Evolutionary conservation across 176 grass and related monocot genomes (phyloP).

Genomic region (Rhynchospora pubera): DNA sequence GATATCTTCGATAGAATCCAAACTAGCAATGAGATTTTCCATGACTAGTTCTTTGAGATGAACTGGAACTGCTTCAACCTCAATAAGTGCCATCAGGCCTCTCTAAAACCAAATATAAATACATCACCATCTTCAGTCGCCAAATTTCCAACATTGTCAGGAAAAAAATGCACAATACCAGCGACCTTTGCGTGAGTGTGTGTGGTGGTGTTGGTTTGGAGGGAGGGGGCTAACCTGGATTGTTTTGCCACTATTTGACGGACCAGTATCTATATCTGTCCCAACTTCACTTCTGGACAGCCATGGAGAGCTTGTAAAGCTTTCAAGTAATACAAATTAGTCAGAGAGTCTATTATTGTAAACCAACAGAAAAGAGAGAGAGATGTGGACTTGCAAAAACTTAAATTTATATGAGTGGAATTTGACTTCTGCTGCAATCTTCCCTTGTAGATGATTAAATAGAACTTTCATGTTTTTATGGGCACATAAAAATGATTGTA

Average conservation of each 20-base stretch:
- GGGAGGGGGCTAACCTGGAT: slow-evolving; percentile 48
- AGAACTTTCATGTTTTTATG: neutral
- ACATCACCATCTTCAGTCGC: neutral
- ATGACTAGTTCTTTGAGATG: slow-evolving; percentile 69
- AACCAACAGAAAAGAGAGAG: neutral
- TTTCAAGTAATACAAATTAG: slow-evolving; percentile 33
- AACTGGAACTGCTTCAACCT: slow-evolving; percentile 92
- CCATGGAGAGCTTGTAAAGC: slow-evolving; percentile 95
- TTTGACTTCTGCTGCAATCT: neutral
- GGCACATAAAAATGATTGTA: neutral
- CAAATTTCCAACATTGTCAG: neutral
- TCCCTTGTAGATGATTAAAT: neutral
- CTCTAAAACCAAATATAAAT: slow-evolving; percentile 61
- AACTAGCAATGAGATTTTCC: slow-evolving; percentile 94
- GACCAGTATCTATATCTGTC: slow-evolving; percentile 44
- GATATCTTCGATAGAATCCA: slow-evolving; percentile 88
- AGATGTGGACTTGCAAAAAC: neutral
- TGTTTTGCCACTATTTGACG: slow-evolving; percentile 51
- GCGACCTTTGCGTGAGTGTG: too few species aligned
- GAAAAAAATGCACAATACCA: neutral
- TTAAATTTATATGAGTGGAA: neutral
- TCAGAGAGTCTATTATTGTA: slow-evolving; percentile 22
- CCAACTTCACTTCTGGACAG: slow-evolving; percentile 61
- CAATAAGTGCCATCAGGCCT: slow-evolving; percentile 93
- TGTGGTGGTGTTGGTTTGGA: too few species aligned